Evolutionary conservation across 2,329 filamentous ascomycete species (phyloP).

Genomic region (Pyrenophora tritici-repentis): DNA sequence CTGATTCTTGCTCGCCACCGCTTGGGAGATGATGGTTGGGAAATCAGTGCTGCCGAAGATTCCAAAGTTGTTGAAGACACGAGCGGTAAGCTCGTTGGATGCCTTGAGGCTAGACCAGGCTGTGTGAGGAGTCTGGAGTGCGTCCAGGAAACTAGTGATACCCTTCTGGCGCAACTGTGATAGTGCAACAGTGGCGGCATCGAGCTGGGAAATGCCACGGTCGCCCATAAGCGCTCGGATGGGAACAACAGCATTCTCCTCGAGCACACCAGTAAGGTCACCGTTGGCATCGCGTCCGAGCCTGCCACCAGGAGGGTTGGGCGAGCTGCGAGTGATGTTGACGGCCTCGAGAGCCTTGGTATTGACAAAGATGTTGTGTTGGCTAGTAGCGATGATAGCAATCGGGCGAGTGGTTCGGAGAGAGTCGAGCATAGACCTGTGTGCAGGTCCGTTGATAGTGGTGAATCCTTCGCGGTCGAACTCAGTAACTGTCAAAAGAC

Average conservation of each 20-base stretch:
- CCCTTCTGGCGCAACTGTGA: constrained; percentile 2
- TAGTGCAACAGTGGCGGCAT: background rate
- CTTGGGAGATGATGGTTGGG: background rate
- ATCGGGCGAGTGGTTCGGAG: constrained; percentile 3
- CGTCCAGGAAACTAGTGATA: constrained; percentile 4
- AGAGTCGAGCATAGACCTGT: constrained; percentile 3
- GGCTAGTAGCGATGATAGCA: background rate
- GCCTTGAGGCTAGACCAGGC: constrained; percentile 5
- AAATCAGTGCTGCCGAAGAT: constrained; percentile 1
- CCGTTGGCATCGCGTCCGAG: background rate
- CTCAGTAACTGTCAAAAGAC: constrained; percentile 1
- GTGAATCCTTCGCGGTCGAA: constrained; percentile 5
- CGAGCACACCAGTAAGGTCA: background rate
- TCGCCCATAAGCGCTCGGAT: background rate
- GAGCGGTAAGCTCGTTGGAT: background rate
- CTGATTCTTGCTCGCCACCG: background rate
- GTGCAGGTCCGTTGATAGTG: background rate
- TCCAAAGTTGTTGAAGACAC: constrained; percentile 3
- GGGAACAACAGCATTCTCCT: background rate
- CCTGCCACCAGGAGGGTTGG: background rate
- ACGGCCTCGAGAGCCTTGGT: background rate
- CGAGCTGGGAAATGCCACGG: background rate
- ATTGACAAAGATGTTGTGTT: constrained; percentile 5
- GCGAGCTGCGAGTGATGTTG: constrained; percentile 1
- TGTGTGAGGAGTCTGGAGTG: background rate